Percentiles rank a stretch among this genome's conserved stretches.
phyloP scores from a whole-genome alignment of 306 rosid species.

The Cucurbita maxima region DNA sequence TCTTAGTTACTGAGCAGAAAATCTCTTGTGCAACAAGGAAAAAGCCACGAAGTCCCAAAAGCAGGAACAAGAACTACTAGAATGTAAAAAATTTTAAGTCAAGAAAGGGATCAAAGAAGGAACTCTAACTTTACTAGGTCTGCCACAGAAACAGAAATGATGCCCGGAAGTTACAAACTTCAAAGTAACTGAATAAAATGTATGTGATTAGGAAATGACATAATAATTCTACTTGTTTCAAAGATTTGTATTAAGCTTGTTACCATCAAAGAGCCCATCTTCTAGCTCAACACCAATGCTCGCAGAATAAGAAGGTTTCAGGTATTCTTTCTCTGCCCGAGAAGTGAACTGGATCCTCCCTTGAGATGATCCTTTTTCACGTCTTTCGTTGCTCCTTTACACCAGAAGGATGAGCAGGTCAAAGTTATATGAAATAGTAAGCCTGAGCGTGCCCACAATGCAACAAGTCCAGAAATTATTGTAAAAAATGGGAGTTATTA shows the following conservation, averaged over 20 bases:
- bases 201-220: not conserved
- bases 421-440: constrained; percentile 6
- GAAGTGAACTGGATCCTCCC: constrained; percentile 55
- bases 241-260: not conserved
- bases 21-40: not conserved
- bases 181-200: not conserved
- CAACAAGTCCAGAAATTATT: constrained; percentile 2
- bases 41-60: not conserved
- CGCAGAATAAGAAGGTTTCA: constrained; percentile 83
- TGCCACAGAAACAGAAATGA: not conserved
- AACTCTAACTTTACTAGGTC: not conserved
- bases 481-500: constrained; percentile 22
- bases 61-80: not conserved
- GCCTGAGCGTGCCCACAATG: not conserved
- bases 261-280: constrained; percentile 96
- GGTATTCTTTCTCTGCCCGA: constrained; percentile 92
- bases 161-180: not conserved
- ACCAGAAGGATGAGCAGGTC: constrained; percentile 13
- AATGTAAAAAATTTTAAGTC: not conserved
- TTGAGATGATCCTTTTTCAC: constrained; percentile 39
- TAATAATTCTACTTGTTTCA: not conserved
- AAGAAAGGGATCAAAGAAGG: not conserved
- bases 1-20: not conserved
- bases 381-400: constrained; percentile 50
- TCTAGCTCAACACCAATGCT: constrained; percentile 90